phyloP scores from a whole-genome alignment of 352 stramenopile genomes.

The Globisporangium heterothallicum region DNA sequence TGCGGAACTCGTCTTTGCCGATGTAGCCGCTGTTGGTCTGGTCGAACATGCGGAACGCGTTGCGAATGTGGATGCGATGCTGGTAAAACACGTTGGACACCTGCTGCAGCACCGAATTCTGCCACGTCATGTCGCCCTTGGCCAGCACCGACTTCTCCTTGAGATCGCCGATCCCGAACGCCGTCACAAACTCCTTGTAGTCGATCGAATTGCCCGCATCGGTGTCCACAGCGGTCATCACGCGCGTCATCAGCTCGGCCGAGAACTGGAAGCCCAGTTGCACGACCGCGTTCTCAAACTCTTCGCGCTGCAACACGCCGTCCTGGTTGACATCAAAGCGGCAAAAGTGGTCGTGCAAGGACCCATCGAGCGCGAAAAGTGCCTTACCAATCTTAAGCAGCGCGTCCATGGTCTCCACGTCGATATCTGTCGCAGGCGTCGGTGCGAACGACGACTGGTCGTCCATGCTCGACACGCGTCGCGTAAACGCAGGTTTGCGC shows the following conservation, averaged over 20 bases:
- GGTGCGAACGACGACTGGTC: conserved; percentile 59
- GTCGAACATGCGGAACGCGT: conserved; percentile 92
- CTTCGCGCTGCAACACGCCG: conserved; percentile 67
- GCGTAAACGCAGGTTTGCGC: conserved; percentile 29
- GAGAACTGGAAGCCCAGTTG: conserved; percentile 66
- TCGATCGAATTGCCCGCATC: conserved; percentile 87
- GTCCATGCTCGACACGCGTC: conserved; percentile 53
- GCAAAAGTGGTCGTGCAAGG: conserved; percentile 78
- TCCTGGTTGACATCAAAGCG: conserved; percentile 84
- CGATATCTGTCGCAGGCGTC: conserved; percentile 49
- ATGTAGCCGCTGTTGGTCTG: conserved; percentile 76
- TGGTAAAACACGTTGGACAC: conserved; percentile 94
- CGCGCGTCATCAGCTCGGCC: conserved; percentile 46
- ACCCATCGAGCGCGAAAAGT: conserved; percentile 66
- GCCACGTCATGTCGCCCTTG: conserved; percentile 79
- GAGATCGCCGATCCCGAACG: conserved; percentile 81
- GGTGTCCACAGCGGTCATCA: conserved; percentile 85
- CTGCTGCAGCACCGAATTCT: conserved; percentile 90
- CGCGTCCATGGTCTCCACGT: conserved; percentile 78
- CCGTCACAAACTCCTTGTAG: conserved; percentile 90
- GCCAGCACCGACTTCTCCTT: conserved; percentile 56
- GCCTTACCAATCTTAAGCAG: conserved; percentile 74
- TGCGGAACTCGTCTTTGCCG: conserved; percentile 80
- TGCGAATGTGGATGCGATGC: conserved; percentile 90
- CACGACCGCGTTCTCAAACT: conserved; percentile 69